Base-by-base conservation (phyloP, 768 basidiomycete genomes). In the Boletus patriciae region DNA sequence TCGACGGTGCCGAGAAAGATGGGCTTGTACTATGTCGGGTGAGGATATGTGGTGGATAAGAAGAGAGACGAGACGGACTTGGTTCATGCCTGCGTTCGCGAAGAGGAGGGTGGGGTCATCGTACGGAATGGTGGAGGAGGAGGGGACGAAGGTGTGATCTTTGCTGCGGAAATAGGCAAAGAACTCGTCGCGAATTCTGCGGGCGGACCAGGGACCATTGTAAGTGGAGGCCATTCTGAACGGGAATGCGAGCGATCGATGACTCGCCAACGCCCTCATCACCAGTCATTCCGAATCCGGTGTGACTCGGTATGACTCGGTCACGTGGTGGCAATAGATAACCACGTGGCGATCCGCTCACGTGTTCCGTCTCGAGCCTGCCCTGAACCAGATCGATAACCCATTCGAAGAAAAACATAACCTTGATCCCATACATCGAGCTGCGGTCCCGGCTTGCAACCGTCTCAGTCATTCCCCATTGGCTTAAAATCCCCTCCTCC, bases 1-100 rank as follows among this genome's bases (percentile, higher is more conserved):
- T 98, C 97, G 59, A 96, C 94, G 7, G 90, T 98, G 62, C 96
- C 96, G n/a, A 99, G 82, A 73, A 99, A 98, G 60, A 99, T 92
- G 42, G 92, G 77, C 77, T 99, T 98, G 80, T 91, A 98, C 90
- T 98, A 57, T 54, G 45, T 53, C 40, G 73, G 50, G 54, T 62
- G 47, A 62, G 61, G 49, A 59, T 12, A 16, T 18, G 4, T 12
- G 8, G 29, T 37, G 0, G 34, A 51, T 23, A 31, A 48, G 13
- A 9, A 55, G 44, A 21, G 29, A 47, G 9, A 46, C n/a, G 44
- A 36, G 46, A 57, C 76, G 36, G 63, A 84, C 90, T 81, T 94
- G 92, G 70, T 94, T 94, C 92, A 94, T 96, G 57, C 97, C 97
- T 61, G 96, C 96, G 79, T 99, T 99, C 56, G 94, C 94, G 66